Evolutionary conservation across 805 yeast species (phyloP).

Genomic region (Sugiyamaella lignohabitans): DNA sequence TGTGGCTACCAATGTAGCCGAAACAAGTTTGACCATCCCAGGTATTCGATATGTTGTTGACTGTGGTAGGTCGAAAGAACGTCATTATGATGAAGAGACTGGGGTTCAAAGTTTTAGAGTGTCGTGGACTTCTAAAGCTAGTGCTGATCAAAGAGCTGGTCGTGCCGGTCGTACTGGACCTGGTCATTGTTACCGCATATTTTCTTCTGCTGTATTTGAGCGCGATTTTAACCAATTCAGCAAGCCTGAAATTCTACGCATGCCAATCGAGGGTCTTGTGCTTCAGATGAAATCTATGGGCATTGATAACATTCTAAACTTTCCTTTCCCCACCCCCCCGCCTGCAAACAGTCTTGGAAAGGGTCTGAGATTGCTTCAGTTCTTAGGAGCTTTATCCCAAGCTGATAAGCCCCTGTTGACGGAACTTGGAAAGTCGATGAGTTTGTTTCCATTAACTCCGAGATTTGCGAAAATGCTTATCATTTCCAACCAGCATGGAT

Average conservation of each 20-base stretch:
- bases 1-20: constrained; percentile 96
- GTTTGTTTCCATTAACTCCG: constrained; percentile 88
- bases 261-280: constrained; percentile 97
- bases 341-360: constrained; percentile 49
- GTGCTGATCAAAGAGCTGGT: constrained; percentile 92
- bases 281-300: constrained; percentile 97
- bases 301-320: constrained; percentile 78
- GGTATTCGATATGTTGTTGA: constrained; percentile 93
- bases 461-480: constrained; percentile 85
- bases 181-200: constrained; percentile 91
- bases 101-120: constrained; percentile 91
- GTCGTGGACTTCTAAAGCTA: constrained; percentile 90
- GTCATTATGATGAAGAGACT: constrained; percentile 70
- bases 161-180: constrained; percentile 99
- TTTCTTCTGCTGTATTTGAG: constrained; percentile 90
- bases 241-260: constrained; percentile 82
- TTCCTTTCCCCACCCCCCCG: constrained; percentile 97
- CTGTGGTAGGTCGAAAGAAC: constrained; percentile 88
- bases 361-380: constrained; percentile 62
- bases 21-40: constrained; percentile 94
- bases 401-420: constrained; percentile 51
- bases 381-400: constrained; percentile 67
- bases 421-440: constrained; percentile 76
- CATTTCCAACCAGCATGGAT: constrained; percentile 78
- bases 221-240: constrained; percentile 77